Evolutionary conservation across 148 eudicot genomes (phyloP).

Genomic region (Chenopodium album): DNA sequence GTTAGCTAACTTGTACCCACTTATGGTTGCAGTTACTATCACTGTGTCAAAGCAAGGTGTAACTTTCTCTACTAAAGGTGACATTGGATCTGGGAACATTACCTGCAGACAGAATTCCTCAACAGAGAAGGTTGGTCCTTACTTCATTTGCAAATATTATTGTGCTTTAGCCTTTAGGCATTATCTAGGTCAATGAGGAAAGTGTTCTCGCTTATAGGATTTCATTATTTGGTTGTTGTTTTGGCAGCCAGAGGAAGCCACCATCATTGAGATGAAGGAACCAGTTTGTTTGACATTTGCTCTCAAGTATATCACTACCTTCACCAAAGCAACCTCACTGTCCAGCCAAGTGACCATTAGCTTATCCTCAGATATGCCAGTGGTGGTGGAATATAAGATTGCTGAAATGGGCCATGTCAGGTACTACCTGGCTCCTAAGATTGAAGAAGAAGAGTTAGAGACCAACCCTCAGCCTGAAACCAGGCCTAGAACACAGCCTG

Average conservation of each 20-base stretch:
- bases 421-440: slow-evolving; percentile 73
- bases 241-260: slow-evolving; percentile 62
- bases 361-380: slow-evolving; percentile 59
- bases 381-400: slow-evolving; percentile 66
- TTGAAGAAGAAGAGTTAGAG: slow-evolving; percentile 58
- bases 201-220: neutral
- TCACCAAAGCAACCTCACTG: slow-evolving; percentile 64
- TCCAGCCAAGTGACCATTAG: slow-evolving; percentile 61
- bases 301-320: slow-evolving; percentile 58
- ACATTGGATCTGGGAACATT: slow-evolving; percentile 66
- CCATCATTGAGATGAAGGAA: slow-evolving; percentile 49
- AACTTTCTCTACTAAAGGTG: slow-evolving; percentile 65
- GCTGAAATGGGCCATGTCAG: slow-evolving; percentile 73
- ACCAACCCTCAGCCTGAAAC: slow-evolving; percentile 33
- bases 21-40: slow-evolving; percentile 45
- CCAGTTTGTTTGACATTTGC: slow-evolving; percentile 61
- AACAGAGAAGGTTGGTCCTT: slow-evolving; percentile 46
- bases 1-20: slow-evolving; percentile 9
- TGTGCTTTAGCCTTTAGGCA: neutral
- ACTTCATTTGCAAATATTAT: neutral
- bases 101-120: slow-evolving; percentile 52
- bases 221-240: neutral
- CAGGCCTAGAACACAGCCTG: slow-evolving; percentile 28
- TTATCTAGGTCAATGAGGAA: neutral
- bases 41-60: slow-evolving; percentile 70